Evolutionary conservation across 208 protist species (phyloP).

Genomic region (Phytomonas serpens): DNA sequence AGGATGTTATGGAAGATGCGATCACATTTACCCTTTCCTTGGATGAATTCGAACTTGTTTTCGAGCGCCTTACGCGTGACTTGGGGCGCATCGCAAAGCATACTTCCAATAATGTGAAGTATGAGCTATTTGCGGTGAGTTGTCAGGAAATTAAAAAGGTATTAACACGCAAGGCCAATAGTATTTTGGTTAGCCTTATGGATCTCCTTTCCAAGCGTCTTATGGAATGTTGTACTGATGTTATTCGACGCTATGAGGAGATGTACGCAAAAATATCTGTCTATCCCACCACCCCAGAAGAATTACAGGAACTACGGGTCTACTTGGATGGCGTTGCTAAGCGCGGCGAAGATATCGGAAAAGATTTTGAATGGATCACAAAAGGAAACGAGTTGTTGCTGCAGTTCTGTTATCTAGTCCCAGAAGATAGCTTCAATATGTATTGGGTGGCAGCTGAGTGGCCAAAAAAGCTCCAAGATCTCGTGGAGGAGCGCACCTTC

Average conservation of each 20-base stretch:
- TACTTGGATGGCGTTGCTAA: slow-evolving; percentile 68
- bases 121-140: slow-evolving; percentile 85
- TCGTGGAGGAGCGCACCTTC: slow-evolving; percentile 85
- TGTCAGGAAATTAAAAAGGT: slow-evolving; percentile 81
- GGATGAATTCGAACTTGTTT: slow-evolving; percentile 79
- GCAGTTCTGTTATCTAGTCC: slow-evolving; percentile 67
- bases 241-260: slow-evolving; percentile 59
- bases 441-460: slow-evolving; percentile 90
- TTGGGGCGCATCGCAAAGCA: slow-evolving; percentile 62
- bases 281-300: slow-evolving; percentile 83
- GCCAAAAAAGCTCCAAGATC: slow-evolving; percentile 85
- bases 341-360: slow-evolving; percentile 65
- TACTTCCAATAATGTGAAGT: slow-evolving; percentile 84
- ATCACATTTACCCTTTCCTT: slow-evolving; percentile 24
- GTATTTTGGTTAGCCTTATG: slow-evolving; percentile 64
- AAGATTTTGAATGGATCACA: slow-evolving; percentile 58
- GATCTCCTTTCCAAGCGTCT: slow-evolving; percentile 53
- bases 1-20: slow-evolving; percentile 39
- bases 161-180: slow-evolving; percentile 40
- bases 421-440: slow-evolving; percentile 58
- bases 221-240: slow-evolving; percentile 39
- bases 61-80: slow-evolving; percentile 83
- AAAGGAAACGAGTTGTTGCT: slow-evolving; percentile 79
- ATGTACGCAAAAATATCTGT: slow-evolving; percentile 68
- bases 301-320: slow-evolving; percentile 78